Evolutionary conservation across 306 rosid species (phyloP).

Genomic region (Rosa rugosa): DNA sequence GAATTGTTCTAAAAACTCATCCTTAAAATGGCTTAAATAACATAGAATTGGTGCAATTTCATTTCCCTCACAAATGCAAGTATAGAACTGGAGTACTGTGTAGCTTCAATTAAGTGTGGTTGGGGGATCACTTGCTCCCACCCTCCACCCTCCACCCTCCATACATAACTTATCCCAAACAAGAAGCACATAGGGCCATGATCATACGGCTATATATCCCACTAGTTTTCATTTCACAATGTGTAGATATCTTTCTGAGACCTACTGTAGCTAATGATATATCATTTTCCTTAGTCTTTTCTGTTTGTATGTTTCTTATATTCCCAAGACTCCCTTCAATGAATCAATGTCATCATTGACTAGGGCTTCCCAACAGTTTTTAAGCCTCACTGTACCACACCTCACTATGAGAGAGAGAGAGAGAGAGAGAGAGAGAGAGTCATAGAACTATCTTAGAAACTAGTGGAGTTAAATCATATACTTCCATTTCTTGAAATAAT

Average conservation of each 20-base stretch:
- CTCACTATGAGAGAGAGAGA: not conserved
- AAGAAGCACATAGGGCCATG: slow-evolving; percentile 30
- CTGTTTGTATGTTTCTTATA: slow-evolving; percentile 45
- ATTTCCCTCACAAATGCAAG: not conserved
- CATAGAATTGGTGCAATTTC: not conserved
- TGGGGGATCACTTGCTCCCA: slow-evolving; percentile 66
- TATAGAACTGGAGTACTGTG: not conserved
- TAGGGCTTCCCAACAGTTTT: slow-evolving; percentile 9
- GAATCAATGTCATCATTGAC: slow-evolving; percentile 27
- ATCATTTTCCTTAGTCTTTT: slow-evolving; percentile 56
- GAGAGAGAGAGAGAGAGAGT: too few relatives aligned
- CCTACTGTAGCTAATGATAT: slow-evolving; percentile 29
- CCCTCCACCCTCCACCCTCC: slow-evolving; percentile 57
- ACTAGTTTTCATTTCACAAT: slow-evolving; percentile 51
- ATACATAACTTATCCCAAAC: slow-evolving; percentile 25
- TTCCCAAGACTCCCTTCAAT: slow-evolving; percentile 45
- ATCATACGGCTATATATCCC: slow-evolving; percentile 26
- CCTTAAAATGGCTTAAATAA: not conserved
- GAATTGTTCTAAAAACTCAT: not conserved
- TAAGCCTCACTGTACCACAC: not conserved
- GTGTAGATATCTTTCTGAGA: slow-evolving; percentile 39
- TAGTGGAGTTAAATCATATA: not conserved
- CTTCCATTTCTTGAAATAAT: not conserved
- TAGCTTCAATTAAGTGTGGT: slow-evolving; percentile 44
- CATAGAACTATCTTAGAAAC: not conserved